Conservation (phyloP, 352 stramenopile species). For the Globisporangium mamillatum region DNA sequence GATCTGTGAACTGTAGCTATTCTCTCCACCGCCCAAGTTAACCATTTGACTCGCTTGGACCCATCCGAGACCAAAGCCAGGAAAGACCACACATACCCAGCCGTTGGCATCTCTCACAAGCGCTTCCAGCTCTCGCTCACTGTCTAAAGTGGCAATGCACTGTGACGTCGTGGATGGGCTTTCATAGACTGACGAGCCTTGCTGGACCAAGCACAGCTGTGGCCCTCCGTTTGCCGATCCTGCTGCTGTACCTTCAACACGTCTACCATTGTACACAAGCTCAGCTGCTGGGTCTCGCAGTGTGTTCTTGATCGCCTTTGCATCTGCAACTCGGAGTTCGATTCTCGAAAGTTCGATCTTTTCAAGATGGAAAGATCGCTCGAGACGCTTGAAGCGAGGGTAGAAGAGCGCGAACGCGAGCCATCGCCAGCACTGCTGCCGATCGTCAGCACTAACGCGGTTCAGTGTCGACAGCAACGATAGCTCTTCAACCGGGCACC, state of each 20-base stretch:
- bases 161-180: neutral
- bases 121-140: conserved; percentile 1
- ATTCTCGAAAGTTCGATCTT: conserved; percentile 13
- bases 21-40: neutral
- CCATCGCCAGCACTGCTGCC: conserved; percentile 16
- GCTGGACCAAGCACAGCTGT: neutral
- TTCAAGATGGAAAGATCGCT: neutral
- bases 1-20: neutral
- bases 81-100: conserved; percentile 3
- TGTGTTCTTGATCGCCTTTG: conserved; percentile 10
- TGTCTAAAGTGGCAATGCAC: neutral
- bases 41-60: neutral
- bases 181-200: neutral
- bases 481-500: neutral
- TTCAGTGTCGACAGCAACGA: conserved; percentile 13
- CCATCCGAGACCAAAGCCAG: conserved; percentile 10
- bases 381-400: conserved; percentile 4
- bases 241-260: neutral
- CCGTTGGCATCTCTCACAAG: neutral
- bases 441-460: neutral
- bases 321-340: conserved; percentile 2
- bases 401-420: conserved; percentile 18
- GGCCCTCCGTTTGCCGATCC: neutral
- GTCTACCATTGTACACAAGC: conserved; percentile 3
- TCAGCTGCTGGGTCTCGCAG: conserved; percentile 4